Evolutionary conservation across 352 stramenopile species (phyloP).

Genomic region (Globisporangium canariense): DNA sequence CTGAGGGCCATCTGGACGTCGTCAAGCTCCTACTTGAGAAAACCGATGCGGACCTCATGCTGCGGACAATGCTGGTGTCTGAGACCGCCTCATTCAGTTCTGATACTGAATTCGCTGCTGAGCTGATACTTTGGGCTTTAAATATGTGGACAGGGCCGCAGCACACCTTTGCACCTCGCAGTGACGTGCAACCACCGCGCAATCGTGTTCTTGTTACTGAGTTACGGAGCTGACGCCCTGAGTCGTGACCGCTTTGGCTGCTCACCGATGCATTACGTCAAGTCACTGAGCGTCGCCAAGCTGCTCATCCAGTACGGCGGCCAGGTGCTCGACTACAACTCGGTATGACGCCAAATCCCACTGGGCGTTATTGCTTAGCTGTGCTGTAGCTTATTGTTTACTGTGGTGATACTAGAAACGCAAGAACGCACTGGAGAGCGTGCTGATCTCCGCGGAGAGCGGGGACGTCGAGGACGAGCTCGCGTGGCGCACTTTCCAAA

Average conservation of each 20-base stretch:
- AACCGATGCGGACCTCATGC: constrained; percentile 44
- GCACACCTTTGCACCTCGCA: constrained; percentile 56
- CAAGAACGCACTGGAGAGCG: constrained; percentile 50
- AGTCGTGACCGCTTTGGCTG: constrained; percentile 59
- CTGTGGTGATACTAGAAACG: constrained; percentile 35
- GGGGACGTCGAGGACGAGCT: constrained; percentile 12
- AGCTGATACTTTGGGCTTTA: neutral
- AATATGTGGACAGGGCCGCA: constrained; percentile 38
- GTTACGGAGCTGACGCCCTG: constrained; percentile 51
- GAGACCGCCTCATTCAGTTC: neutral
- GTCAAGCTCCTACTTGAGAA: constrained; percentile 54
- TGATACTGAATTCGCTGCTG: neutral
- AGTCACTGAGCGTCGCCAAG: constrained; percentile 59
- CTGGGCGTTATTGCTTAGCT: neutral
- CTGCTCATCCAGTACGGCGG: constrained; percentile 59
- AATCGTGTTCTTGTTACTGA: constrained; percentile 67
- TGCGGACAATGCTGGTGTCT: constrained; percentile 60
- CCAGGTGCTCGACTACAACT: constrained; percentile 57
- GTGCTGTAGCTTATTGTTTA: neutral
- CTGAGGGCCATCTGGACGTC: constrained; percentile 41
- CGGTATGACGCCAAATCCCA: constrained; percentile 19
- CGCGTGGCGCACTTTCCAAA: constrained; percentile 27
- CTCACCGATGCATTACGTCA: constrained; percentile 68
- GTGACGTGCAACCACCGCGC: constrained; percentile 53
- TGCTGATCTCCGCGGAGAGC: constrained; percentile 19